Evolutionary conservation across 805 yeast species (phyloP).

Genomic region (Priceomyces fermenticarens): DNA sequence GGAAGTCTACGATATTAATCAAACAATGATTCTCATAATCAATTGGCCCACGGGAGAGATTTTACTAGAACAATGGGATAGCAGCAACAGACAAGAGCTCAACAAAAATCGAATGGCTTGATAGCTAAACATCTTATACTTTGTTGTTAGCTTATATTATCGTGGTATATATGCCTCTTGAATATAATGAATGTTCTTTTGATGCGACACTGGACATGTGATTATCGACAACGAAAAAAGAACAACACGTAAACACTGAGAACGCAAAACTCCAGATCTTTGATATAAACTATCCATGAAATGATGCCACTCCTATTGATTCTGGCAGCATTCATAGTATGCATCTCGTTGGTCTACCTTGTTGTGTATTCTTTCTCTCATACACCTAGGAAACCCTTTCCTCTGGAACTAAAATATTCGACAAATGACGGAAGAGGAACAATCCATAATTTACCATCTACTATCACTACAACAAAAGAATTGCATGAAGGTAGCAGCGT

Average conservation of each 20-base stretch:
- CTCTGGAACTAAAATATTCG: slow-evolving; percentile 51
- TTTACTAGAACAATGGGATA: neutral
- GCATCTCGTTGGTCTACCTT: slow-evolving; percentile 28
- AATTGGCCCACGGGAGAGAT: neutral
- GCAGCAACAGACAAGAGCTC: too few relatives aligned
- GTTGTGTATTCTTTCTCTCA: slow-evolving; percentile 54
- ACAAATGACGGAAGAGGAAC: slow-evolving; percentile 42
- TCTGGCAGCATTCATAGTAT: too few relatives aligned
- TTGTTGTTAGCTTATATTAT: neutral
- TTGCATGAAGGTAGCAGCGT: slow-evolving; percentile 32
- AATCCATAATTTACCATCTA: slow-evolving; percentile 30
- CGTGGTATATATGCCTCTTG: too few relatives aligned
- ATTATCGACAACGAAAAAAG: too few relatives aligned
- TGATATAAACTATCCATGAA: too few relatives aligned
- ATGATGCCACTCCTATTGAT: too few relatives aligned
- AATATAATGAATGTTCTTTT: neutral
- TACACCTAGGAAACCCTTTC: slow-evolving; percentile 53
- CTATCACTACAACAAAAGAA: slow-evolving; percentile 21
- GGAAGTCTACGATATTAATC: neutral
- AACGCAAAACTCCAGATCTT: too few relatives aligned
- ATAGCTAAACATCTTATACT: neutral
- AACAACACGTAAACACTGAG: too few relatives aligned
- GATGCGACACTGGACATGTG: too few relatives aligned
- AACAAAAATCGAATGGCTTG: neutral
- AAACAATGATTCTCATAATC: neutral